Percentiles rank a stretch among this genome's conserved stretches.
These are phyloP conservation scores for Claviceps lovelessii DNA, from an alignment of 2,329 filamentous ascomycete species.

Conservation along the genomic window DNA sequence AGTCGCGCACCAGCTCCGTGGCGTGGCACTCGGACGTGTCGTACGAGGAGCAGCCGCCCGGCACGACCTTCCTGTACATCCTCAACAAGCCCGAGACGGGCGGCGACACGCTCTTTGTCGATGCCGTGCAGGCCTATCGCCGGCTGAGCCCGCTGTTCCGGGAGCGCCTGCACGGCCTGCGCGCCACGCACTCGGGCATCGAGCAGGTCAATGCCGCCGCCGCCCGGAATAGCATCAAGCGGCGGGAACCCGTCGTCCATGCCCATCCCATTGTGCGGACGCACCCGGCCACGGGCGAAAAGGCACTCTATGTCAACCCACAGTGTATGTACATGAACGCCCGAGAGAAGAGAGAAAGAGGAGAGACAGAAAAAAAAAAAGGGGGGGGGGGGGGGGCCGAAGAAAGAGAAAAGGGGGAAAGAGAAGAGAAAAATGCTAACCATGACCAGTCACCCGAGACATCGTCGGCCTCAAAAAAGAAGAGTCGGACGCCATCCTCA, in stretches of 20 bases:
- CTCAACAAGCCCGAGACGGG: conserved; percentile 70
- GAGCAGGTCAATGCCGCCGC: conserved; percentile 64
- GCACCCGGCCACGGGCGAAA: conserved; percentile 71
- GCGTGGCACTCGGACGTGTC: conserved; percentile 85
- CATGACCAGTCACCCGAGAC: conserved; percentile 50
- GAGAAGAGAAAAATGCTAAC: not conserved
- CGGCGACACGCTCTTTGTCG: conserved; percentile 73
- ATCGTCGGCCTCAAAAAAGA: conserved; percentile 79
- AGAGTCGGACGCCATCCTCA: conserved; percentile 62
- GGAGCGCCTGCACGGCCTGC: conserved; percentile 65
- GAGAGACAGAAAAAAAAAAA: not conserved
- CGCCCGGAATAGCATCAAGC: conserved; percentile 53
- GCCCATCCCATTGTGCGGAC: conserved; percentile 69
- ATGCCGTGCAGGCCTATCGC: conserved; percentile 68
- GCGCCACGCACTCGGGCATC: conserved; percentile 65
- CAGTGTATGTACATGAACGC: conserved; percentile 45
- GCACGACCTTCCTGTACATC: conserved; percentile 78
- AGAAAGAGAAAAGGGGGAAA: not conserved
- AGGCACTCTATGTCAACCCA: conserved; percentile 69
- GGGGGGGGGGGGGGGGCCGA: too few relatives aligned
- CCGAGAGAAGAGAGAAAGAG: not conserved
- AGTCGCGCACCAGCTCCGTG: conserved; percentile 59
- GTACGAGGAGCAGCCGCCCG: conserved; percentile 77
- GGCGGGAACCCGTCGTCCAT: conserved; percentile 60
- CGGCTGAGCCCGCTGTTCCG: conserved; percentile 67